Base-by-base conservation (phyloP, 2,329 filamentous ascomycete genomes). In the Fusarium sp. region DNA sequence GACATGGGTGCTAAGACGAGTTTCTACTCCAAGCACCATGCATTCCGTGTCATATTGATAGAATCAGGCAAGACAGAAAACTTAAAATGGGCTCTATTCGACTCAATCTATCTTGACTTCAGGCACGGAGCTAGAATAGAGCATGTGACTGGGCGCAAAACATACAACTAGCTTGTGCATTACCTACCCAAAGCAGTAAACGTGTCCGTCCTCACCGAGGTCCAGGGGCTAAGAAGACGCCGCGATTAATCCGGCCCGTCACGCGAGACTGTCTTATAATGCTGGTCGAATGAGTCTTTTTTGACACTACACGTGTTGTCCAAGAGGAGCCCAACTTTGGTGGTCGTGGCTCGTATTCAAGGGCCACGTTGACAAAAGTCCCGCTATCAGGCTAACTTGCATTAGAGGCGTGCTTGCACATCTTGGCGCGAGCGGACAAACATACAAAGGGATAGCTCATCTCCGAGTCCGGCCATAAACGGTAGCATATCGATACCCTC, bases 251-350 rank as follows among this genome's bases (percentile, higher is more conserved):
- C 56, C 56, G 23, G 56, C 35, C 10, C 7, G 30, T 56, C 18
- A 35, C 18, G 13, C 32, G 20, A 56, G 25, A 48, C 23, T 20
- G 6, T 32, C 13, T 16, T 18, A 13, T 43, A 45, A 34, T 61
- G 20, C 23, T 35, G 58, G 54, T 58, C 71, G 57, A 73, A 71
- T 73, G 61, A 70, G 32, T 67, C 54, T 34, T 32, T 60, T 45
- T 30, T 20, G 30, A 62, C 35, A 30, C 27, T 35, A 41, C 71
- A 73, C 71, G 70, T 73, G 71, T 27, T 48, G 16, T 48, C 6
- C 5, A 6, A 41, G 20, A 27, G 13, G 37, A 35, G 54, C 54
- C 23, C 35, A 16, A 30, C 23, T 34, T 57, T 25, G 30, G 32
- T 57, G 34, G 20, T 5, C 14, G 23, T 27, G 14, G 23, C 43